phyloP scores from a whole-genome alignment of 768 basidiomycete species.

The Paxillus involutus region DNA sequence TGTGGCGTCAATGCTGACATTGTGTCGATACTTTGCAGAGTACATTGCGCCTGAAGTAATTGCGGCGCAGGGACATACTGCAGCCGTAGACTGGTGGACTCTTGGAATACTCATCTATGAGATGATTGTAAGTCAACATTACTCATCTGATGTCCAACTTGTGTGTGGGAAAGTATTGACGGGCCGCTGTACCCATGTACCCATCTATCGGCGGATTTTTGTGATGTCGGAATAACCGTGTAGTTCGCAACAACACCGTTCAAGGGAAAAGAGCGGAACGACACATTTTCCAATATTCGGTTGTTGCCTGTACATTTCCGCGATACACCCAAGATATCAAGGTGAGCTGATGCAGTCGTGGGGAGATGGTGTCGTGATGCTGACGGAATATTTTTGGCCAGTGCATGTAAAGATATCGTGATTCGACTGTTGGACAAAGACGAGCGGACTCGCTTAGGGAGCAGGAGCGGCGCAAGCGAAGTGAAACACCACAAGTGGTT shows the following conservation, averaged over 20 bases:
- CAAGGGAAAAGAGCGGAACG: conserved; percentile 92
- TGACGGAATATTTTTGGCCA: conserved; percentile 32
- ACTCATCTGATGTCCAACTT: conserved; percentile 19
- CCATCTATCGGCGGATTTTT: conserved; percentile 19
- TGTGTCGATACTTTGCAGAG: conserved; percentile 50
- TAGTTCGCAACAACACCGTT: conserved; percentile 99
- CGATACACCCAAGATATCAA: conserved; percentile 77
- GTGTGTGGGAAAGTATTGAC: conserved; percentile 29
- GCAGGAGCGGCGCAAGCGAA: conserved; percentile 93
- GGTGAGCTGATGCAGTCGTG: conserved; percentile 42
- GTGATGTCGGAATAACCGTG: conserved; percentile 16
- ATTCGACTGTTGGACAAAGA: conserved; percentile 88
- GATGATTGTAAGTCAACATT: conserved; percentile 81
- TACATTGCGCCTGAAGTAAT: conserved; percentile 99
- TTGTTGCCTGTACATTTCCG: conserved; percentile 83
- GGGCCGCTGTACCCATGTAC: conserved; percentile 33
- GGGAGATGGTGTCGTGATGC: not conserved
- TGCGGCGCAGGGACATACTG: conserved; percentile 93
- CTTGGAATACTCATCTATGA: conserved; percentile 98
- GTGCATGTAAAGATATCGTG: conserved; percentile 87
- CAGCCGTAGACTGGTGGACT: conserved; percentile 99
- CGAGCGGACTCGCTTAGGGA: conserved; percentile 85
- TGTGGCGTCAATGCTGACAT: conserved; percentile 7
- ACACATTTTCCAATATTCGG: conserved; percentile 96
- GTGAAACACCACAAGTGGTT: conserved; percentile 99